Conservation (phyloP, 306 rosid species). For the Prunus armeniaca region DNA sequence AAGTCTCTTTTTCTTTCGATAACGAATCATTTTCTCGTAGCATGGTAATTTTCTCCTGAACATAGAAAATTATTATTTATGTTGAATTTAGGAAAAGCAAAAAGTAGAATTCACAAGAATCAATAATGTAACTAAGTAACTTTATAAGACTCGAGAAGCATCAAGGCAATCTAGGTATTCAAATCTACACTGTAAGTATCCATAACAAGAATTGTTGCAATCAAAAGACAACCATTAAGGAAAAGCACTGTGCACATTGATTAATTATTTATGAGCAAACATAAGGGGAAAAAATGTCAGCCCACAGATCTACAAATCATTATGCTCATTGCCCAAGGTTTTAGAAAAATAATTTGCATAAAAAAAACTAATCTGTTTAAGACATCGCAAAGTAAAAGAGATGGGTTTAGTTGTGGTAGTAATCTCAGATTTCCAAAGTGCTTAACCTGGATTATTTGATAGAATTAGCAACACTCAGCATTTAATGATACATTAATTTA, state of each 20-base stretch:
- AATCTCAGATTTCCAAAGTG: background rate
- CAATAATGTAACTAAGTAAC: background rate
- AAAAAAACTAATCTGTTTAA: background rate
- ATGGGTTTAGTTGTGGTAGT: background rate
- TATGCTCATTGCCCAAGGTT: background rate
- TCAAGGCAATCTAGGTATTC: background rate
- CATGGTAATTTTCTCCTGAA: slow-evolving; percentile 83
- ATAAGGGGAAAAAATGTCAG: background rate
- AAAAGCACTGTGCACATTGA: background rate
- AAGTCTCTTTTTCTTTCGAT: slow-evolving; percentile 51
- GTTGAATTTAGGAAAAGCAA: background rate
- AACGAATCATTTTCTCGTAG: slow-evolving; percentile 59
- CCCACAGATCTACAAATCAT: background rate
- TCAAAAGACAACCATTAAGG: background rate
- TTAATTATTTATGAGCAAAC: background rate
- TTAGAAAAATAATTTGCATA: background rate
- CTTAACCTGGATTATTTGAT: background rate
- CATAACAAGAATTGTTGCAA: background rate
- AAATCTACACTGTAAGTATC: background rate
- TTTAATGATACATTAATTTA: background rate
- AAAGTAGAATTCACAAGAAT: background rate
- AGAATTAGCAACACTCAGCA: background rate
- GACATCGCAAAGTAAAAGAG: background rate
- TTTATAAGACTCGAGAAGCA: background rate
- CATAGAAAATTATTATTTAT: slow-evolving; percentile 9